Conservation (phyloP, 2,329 filamentous ascomycete genomes). For the Fusarium pseudocircinatum region DNA sequence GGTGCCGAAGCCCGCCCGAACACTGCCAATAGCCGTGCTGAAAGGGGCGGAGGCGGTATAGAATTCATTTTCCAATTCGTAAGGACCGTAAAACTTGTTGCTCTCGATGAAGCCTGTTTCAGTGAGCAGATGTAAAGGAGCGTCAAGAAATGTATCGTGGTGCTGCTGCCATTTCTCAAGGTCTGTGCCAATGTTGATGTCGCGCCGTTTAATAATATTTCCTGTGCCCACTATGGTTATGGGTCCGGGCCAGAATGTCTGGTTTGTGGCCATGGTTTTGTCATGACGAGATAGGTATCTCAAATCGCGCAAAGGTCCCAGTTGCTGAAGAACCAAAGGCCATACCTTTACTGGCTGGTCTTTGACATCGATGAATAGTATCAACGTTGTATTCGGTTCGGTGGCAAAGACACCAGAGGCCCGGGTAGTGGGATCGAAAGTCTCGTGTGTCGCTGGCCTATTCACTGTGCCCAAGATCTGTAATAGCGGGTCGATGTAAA, state of each 20-base stretch:
- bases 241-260: neutral
- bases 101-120: neutral
- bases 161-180: neutral
- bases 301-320: neutral
- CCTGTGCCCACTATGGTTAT: neutral
- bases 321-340: neutral
- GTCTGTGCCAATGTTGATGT: neutral
- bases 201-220: neutral
- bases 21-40: neutral
- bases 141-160: neutral
- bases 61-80: neutral
- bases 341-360: neutral
- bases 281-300: neutral
- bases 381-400: neutral
- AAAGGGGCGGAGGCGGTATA: neutral
- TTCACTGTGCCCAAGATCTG: neutral
- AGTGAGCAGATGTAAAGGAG: neutral
- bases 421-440: neutral
- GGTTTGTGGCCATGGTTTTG: neutral
- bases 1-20: neutral
- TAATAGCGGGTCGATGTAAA: neutral
- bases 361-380: neutral
- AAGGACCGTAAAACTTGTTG: neutral
- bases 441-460: fast-evolving
- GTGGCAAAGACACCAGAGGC: neutral